phyloP scores from a whole-genome alignment of 805 yeast species.

The Candida pseudofarinosa region DNA sequence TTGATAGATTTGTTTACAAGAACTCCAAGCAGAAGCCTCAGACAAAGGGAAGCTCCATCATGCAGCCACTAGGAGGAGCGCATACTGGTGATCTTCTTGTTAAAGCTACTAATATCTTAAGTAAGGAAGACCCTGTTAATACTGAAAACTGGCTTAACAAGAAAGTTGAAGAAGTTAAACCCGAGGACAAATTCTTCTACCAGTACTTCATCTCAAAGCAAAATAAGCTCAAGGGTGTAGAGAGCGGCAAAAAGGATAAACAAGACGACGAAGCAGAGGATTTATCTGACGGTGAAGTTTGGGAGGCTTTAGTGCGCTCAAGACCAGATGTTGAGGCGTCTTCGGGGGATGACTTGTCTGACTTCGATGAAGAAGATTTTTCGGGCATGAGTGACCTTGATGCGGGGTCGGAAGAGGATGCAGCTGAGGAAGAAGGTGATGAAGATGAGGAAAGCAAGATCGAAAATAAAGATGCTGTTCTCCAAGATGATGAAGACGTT shows the following conservation, averaged over 20 bases:
- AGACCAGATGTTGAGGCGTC: constrained; percentile 65
- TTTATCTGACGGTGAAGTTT: constrained; percentile 66
- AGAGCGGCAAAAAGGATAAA: constrained; percentile 19
- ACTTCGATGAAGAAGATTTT: constrained; percentile 39
- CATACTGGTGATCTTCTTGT: constrained; percentile 69
- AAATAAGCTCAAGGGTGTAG: constrained; percentile 24
- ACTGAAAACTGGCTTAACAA: constrained; percentile 78
- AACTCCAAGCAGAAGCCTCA: constrained; percentile 76
- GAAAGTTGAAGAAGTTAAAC: constrained; percentile 62
- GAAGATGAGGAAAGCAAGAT: constrained; percentile 14
- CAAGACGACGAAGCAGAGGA: constrained; percentile 41
- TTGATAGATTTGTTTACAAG: constrained; percentile 93
- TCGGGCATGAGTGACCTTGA: constrained; percentile 40
- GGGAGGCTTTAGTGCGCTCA: constrained; percentile 74
- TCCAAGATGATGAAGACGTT: constrained; percentile 32
- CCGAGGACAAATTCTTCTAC: constrained; percentile 85
- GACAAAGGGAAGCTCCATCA: constrained; percentile 85
- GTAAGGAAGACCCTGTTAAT: constrained; percentile 65
- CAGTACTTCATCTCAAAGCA: constrained; percentile 73
- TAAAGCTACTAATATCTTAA: constrained; percentile 47
- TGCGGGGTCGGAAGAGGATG: constrained; percentile 32
- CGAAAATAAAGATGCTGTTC: not conserved
- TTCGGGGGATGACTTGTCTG: constrained; percentile 25
- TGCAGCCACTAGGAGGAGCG: constrained; percentile 94
- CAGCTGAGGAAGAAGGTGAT: constrained; percentile 22